Evolutionary conservation across 345 rosid species (phyloP).

Genomic region (Xanthoceras sorbifolium): DNA sequence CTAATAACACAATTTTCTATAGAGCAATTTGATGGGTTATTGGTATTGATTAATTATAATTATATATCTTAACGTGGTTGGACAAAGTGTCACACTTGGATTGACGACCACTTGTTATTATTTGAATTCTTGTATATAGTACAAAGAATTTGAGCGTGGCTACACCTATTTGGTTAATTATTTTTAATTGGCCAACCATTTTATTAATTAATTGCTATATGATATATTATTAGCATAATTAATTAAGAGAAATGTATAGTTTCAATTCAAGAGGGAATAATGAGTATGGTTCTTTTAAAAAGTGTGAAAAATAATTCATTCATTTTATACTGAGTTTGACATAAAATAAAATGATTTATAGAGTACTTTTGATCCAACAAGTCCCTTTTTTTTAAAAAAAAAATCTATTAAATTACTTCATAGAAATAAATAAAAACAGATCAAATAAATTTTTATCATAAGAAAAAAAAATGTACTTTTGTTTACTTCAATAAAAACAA

Average conservation of each 20-base stretch:
- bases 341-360: too few relatives aligned
- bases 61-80: background rate
- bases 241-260: background rate
- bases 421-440: too few relatives aligned
- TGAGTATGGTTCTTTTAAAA: background rate
- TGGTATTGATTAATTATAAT: background rate
- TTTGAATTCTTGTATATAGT: constrained; percentile 12
- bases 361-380: too few relatives aligned
- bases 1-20: constrained; percentile 20
- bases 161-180: background rate
- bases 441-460: too few relatives aligned
- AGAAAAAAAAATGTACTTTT: too few relatives aligned
- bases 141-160: constrained; percentile 7
- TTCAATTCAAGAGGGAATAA: constrained; percentile 5
- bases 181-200: background rate
- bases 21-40: constrained; percentile 4
- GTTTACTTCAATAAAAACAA: too few relatives aligned
- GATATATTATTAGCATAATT: background rate
- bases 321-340: background rate
- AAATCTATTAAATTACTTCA: too few relatives aligned
- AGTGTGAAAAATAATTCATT: background rate
- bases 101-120: constrained; percentile 25
- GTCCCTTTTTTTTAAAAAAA: too few relatives aligned
- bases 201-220: background rate
- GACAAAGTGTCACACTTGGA: constrained; percentile 14